Conservation (phyloP, 352 stramenopile species). For the Phytophthora sp. region DNA sequence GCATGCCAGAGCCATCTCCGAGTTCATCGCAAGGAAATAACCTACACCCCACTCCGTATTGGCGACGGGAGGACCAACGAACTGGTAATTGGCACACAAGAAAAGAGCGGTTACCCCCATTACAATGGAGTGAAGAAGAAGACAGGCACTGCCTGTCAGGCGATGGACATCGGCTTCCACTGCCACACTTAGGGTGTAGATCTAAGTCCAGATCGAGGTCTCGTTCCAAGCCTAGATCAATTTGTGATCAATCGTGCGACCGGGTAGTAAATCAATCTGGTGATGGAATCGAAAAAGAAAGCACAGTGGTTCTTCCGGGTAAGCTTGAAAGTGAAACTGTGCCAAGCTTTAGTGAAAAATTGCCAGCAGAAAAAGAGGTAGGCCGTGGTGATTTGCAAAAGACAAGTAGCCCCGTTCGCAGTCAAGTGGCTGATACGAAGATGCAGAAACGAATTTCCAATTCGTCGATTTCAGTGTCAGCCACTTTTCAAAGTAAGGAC, state of each 20-base stretch:
- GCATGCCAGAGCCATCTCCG: conserved; percentile 6
- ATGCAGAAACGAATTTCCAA: too few relatives aligned
- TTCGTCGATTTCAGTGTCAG: too few relatives aligned
- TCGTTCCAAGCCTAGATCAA: conserved; percentile 1
- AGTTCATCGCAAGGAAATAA: conserved; percentile 3
- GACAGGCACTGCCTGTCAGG: background rate
- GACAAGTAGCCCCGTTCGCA: too few relatives aligned
- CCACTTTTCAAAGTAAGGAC: background rate
- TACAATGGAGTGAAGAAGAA: background rate
- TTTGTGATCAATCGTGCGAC: background rate
- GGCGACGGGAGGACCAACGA: conserved; percentile 3
- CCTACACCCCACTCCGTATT: conserved; percentile 7
- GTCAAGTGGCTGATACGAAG: too few relatives aligned
- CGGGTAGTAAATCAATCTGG: background rate
- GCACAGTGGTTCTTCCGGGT: background rate
- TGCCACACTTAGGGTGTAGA: background rate
- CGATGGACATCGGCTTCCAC: background rate
- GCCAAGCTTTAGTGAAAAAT: too few relatives aligned
- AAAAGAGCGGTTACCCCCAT: conserved; percentile 5
- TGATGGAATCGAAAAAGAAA: background rate
- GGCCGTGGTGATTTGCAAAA: too few relatives aligned
- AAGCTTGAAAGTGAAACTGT: too few relatives aligned
- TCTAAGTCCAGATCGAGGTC: conserved; percentile 17
- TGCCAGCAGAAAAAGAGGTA: too few relatives aligned
- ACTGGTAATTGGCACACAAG: conserved; percentile 3